These are phyloP conservation scores for Monosporascus sp. DNA, from an alignment of 2,329 filamentous ascomycete genomes.

Conservation along the genomic window DNA sequence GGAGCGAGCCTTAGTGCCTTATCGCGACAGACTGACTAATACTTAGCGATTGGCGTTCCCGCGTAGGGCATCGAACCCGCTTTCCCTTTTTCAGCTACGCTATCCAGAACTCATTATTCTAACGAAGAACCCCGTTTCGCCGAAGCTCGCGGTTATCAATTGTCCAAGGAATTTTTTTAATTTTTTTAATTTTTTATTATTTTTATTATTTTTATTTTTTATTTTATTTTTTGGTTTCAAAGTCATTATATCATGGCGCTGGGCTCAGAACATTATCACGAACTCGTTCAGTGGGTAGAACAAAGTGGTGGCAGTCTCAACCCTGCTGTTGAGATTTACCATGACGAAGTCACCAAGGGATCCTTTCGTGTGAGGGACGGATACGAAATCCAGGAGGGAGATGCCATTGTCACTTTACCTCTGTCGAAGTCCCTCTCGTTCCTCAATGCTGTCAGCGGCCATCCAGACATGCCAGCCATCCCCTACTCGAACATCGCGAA, in stretches of 20 bases:
- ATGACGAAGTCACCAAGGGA: slow-evolving; percentile 43
- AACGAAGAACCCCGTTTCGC: no score
- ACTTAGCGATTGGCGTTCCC: no score
- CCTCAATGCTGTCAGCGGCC: slow-evolving; percentile 44
- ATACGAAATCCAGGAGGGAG: slow-evolving; percentile 26
- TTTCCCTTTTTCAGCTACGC: no score
- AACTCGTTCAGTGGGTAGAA: slow-evolving; percentile 44
- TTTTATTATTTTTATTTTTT: no score
- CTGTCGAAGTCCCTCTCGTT: slow-evolving; percentile 52
- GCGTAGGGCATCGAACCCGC: no score
- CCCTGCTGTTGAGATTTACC: slow-evolving; percentile 45
- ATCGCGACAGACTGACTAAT: no score
- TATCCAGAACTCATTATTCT: no score
- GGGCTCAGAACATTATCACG: slow-evolving; percentile 20
- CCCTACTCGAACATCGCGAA: slow-evolving; percentile 5
- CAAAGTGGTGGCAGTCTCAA: slow-evolving; percentile 43
- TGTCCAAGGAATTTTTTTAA: no score
- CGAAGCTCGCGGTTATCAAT: no score
- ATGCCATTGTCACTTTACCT: slow-evolving; percentile 47
- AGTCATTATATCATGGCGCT: slow-evolving; percentile 10
- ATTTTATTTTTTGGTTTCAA: no score
- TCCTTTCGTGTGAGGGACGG: slow-evolving; percentile 46
- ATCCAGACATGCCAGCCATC: slow-evolving; percentile 17
- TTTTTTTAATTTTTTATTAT: no score
- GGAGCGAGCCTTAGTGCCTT: no score